Evolutionary conservation across 208 protist species (phyloP), one percentile per base, ranked within the genome.

Genomic region (Phytomonas francai): DNA sequence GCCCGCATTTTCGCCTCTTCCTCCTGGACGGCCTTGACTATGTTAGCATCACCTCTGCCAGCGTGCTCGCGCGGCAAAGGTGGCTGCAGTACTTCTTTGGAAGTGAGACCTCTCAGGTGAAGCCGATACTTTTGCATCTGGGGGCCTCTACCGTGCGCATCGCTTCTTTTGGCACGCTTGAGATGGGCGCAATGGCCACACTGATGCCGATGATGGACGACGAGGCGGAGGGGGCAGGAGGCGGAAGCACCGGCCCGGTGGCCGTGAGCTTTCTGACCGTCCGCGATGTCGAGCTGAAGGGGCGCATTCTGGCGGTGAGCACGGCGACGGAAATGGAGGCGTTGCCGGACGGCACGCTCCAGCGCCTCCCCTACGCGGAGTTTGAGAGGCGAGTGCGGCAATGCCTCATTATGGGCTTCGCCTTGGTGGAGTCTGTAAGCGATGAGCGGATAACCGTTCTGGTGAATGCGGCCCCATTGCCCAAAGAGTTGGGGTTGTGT

Each of bases 71-170:
- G 56, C 71, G 77, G 6, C 80, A 83, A 67, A 71, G 77, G 27
- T 92, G 87, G 84, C 65, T 83, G 64, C 79, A 76, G 42, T 89
- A 92, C 77, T 89, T 92, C 73, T 85, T 83, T 30, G 87, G 83
- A 28, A 84, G 77, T 16, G 63, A 66, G 11, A 78, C 73, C 7
- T 85, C 79, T 0, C 63, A 74, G 6, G 63, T 92, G 59, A 68
- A 65, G 65, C 83, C 87, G 28, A 74, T 73, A 9, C 68, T 79
- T 14, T 58, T 88, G 22, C 78, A 69, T 19, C 30, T 88, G 25
- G 73, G 81, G 31, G 59, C 64, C 11, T 42, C 73, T 33, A 60
- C 70, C 60, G 67, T 87, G 59, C 79, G 80, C 11, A 58, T 92
- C 25, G 81, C 79, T 22, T 65, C 63, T 29, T 57, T 89, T 29